Evolutionary conservation across 192 early-diverging fungal genomes (phyloP).

Genomic region (Gigaspora rosea): DNA sequence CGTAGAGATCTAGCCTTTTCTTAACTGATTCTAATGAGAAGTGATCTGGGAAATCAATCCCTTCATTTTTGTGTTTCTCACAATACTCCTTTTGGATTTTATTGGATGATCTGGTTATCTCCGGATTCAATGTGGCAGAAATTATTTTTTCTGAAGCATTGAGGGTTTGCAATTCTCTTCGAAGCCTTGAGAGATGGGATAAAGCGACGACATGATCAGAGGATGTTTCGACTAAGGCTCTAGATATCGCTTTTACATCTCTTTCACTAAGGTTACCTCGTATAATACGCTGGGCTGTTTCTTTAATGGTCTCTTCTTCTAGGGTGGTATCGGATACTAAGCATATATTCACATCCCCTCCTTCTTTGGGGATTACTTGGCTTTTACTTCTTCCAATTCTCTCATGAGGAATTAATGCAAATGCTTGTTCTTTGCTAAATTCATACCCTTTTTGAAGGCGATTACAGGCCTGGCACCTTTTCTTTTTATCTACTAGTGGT

Average conservation of each 20-base stretch:
- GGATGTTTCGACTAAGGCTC: not conserved
- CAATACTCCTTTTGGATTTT: not conserved
- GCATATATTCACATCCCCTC: not conserved
- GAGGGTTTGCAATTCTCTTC: slow-evolving; percentile 20
- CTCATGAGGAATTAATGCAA: too few relatives aligned
- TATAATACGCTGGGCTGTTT: slow-evolving; percentile 13
- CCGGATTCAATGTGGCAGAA: not conserved
- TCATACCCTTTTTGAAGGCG: too few relatives aligned
- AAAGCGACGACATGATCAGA: not conserved
- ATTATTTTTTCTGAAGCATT: slow-evolving; percentile 3
- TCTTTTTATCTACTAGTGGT: too few relatives aligned
- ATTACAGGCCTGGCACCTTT: too few relatives aligned
- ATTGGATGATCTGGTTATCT: not conserved
- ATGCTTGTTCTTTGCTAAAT: too few relatives aligned
- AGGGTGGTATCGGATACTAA: not conserved
- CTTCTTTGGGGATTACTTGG: not conserved
- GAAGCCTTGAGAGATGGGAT: not conserved
- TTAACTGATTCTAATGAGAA: slow-evolving; percentile 23
- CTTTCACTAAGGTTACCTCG: not conserved
- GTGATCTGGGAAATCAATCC: not conserved
- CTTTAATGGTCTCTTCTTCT: slow-evolving; percentile 11
- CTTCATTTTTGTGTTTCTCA: not conserved
- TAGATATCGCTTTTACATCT: slow-evolving; percentile 3
- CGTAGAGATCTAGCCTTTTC: not conserved
- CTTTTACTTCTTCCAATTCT: not conserved